Evolutionary conservation across 2,329 filamentous ascomycete genomes (phyloP), one percentile per base, ranked within the genome.

Genomic region (Cadophora sp.): DNA sequence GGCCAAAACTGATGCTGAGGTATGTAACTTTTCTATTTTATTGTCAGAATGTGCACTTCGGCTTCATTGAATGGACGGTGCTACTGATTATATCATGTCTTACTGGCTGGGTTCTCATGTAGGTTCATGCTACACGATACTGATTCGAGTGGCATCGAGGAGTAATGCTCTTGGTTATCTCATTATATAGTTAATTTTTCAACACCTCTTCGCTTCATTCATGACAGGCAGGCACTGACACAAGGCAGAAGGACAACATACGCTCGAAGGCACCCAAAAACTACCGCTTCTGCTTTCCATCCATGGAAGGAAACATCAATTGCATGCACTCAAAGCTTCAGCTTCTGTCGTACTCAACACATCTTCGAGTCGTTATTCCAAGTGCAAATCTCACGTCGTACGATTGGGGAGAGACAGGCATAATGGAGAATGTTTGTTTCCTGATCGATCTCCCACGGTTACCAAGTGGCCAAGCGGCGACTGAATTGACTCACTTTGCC

Each of bases 301-400:
- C 68, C 86, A 1, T 97, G 92, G 83, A 87, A 48, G 86, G 88
- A 1, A 82, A 86, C 56, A 80, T 87, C 6, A 90, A 89, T 27
- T 89, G 85, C 73, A 97, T 98, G 94, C 96, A 98, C 79, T 97
- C 93, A 59, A 98, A 99, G 77, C 83, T 98, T 51, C 94, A 97
- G 85, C 80, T 98, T 1, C 83, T 98, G n/a, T 95, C 94, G 73
- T 92, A 93, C 73, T 80, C 85, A 0, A 80, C 80, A 1, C 89
- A 94, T 76, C 79, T 97, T 18, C 88, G 96, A 7, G 84, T 99
- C 53, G 95, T 91, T 0, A 83, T 98, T 1, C 94, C 96, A 0
- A 95, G 91, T 3, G 96, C 94, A 1, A 99, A 99, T 74, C 81
- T 97, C 59, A 89, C 91, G 14, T 84, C 87, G 8, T 93, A 92